Base-by-base conservation (phyloP, 371 early-diverging fungal genomes). In the Sporodiniella umbellata region DNA sequence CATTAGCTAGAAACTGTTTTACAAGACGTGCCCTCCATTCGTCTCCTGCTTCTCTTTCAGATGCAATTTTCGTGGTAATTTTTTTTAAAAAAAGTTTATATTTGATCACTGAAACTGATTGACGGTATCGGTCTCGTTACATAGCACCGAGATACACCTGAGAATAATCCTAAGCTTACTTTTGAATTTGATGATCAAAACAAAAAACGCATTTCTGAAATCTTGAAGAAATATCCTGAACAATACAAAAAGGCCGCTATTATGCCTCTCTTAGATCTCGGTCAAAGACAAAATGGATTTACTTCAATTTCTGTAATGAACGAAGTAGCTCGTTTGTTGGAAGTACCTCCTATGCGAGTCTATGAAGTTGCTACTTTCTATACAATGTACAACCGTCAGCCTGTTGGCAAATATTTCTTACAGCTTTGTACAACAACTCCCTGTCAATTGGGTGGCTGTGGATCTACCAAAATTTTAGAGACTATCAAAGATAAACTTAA, bases 321-420 rank as follows among this genome's bases (percentile, higher is more conserved):
- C 72, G 83, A 93, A 58, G 93, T 98, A 49, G 97, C 99, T 43
- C 84, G 90, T 69, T 62, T 95, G 51, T 75, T 95, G 30, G 95
- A 97, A 61, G 88, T 97, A 6, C 95, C 96, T 33, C 98, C 98
- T 24, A 96, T 98, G 96, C 89, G 99, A 56, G 98, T 98, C 39
- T 97, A 97, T 71, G 98, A 98, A 72, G 99, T 98, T n/a, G 99
- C 99, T 23, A 96, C 97, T 28, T 98, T 98, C 76, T 98, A 98
- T 70, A 98, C 98, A 58, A 98, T 98, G 98, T 98, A 88, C 80
- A 96, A 97, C 83, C 84, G 92, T 93, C 88, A 92, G 48, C 98
- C 98, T n/a, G 90, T 96, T 40, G 99, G 98, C 54, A 97, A 96
- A 74, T 93, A 96, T 80, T 95, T 97, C 66, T 68, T 98, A 58